Evolutionary conservation across 2,329 filamentous ascomycete genomes (phyloP).

Genomic region (Paracorniculantispora psalliotae): DNA sequence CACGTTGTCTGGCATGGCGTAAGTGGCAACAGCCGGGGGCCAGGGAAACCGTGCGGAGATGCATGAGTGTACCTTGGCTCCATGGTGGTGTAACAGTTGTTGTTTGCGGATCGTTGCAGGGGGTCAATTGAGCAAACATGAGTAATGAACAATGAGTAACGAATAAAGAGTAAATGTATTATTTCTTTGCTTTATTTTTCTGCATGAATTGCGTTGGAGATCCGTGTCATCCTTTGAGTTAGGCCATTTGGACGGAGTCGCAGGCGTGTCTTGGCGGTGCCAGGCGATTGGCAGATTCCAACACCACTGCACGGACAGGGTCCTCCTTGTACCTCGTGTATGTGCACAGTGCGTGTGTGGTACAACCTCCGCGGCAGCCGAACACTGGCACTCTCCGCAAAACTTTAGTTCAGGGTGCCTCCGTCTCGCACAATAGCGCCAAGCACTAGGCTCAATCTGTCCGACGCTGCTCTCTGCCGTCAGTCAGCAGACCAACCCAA

Average conservation of each 20-base stretch:
- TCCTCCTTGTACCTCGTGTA: neutral
- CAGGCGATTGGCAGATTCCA: constrained; percentile 7
- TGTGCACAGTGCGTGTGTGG: neutral
- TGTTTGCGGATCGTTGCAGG: neutral
- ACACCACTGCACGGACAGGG: neutral
- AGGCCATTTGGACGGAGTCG: neutral
- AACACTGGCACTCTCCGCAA: too few relatives aligned
- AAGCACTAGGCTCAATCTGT: too few relatives aligned
- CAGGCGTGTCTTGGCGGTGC: constrained; percentile 13
- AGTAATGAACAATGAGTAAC: neutral
- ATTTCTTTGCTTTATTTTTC: neutral
- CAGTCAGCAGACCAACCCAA: constrained; percentile 13
- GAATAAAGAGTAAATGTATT: too few relatives aligned
- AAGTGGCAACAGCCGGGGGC: neutral
- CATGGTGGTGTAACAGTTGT: neutral
- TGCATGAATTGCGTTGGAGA: neutral
- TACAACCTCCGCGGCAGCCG: constrained; percentile 8
- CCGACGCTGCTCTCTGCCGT: too few relatives aligned
- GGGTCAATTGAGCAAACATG: neutral
- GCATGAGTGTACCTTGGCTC: too few relatives aligned
- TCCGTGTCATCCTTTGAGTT: neutral
- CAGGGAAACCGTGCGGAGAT: neutral
- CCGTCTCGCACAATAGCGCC: too few relatives aligned
- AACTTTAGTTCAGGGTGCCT: neutral
- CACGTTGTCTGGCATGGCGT: constrained; percentile 6